Evolutionary conservation across 2,329 filamentous ascomycete species (phyloP), one percentile per base, ranked within the genome.

Genomic region (Aspergillus calidoustus): DNA sequence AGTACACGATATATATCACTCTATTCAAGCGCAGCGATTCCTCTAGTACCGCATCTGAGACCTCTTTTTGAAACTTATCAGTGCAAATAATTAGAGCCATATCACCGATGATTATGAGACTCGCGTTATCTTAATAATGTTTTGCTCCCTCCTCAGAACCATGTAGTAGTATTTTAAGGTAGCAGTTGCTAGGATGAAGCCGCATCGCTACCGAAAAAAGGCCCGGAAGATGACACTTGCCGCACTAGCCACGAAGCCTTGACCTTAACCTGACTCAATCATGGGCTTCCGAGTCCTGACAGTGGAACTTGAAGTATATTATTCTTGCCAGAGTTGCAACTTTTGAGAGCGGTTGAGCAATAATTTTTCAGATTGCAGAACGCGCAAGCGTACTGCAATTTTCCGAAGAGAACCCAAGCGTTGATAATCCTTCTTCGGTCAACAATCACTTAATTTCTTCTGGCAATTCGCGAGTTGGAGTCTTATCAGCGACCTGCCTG

Each of bases 401-500:
- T 41, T 28, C 25, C 25, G 6, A 28, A 17, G 34, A 41, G 34
- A 25, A 41, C 44, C 56, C 59, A 54, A 52, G 56, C 53, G 59
- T 47, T 38, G 50, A 41, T 59, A 56, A 15, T 41, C 5, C 34
- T 15, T 41, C 11, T 15, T 15, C 11, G 34, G 8, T 41, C 9
- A 13, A 41, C 11, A 22, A 22, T 47, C 9, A 22, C n/a, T 47
- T 47, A 5, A 23, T 47, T 17, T 47, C 44, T 64, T 49, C 50
- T 57, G 47, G 57, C 49, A 54, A 47, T 53, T 31, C 38, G 47
- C 59, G 54, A 49, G 54, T 55, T 15, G 34, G 15, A 15, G 34
- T 6, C 34, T 41, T 41, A 41, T 41, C 34, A 41, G 34, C 1
- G 34, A 41, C 34, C 34, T 41, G 11, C 34, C 34, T 15, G 13